Evolutionary conservation across 2,329 filamentous ascomycete genomes (phyloP).

Genomic region (Diaporthe eres): DNA sequence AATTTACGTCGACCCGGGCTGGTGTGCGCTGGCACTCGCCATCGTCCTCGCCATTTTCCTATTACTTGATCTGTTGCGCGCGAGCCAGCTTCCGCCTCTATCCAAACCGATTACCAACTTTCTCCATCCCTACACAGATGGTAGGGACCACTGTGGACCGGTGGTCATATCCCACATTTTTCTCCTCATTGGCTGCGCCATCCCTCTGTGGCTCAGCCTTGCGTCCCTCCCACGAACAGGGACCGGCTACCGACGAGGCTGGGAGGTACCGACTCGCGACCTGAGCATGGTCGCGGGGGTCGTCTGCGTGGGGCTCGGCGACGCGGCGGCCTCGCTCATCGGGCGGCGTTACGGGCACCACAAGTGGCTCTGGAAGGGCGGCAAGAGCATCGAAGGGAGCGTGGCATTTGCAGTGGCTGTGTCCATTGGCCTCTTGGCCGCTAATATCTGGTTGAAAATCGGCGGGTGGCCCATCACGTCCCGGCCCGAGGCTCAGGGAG

Average conservation of each 20-base stretch:
- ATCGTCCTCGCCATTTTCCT: constrained; percentile 88
- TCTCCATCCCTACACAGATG: constrained; percentile 93
- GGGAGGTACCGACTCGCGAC: constrained; percentile 82
- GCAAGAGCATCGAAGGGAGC: constrained; percentile 93
- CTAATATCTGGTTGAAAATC: constrained; percentile 80
- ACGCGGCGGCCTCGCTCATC: constrained; percentile 92
- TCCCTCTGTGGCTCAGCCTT: constrained; percentile 91
- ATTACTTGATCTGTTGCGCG: constrained; percentile 88
- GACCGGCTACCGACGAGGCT: constrained; percentile 72
- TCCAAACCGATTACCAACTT: constrained; percentile 89
- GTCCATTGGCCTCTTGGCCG: constrained; percentile 77
- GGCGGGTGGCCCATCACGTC: constrained; percentile 85
- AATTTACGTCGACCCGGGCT: constrained; percentile 88
- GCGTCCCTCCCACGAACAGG: constrained; percentile 75
- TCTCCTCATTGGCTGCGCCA: constrained; percentile 92
- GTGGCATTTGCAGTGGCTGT: constrained; percentile 87
- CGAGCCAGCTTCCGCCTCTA: constrained; percentile 90
- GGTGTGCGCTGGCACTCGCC: constrained; percentile 82
- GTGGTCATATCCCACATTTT: constrained; percentile 98
- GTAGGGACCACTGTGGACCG: constrained; percentile 90
- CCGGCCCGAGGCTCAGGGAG: constrained; percentile 53
- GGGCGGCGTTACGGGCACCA: constrained; percentile 86
- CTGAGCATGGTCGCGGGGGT: constrained; percentile 93
- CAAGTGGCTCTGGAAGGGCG: constrained; percentile 98
- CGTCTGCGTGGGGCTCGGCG: constrained; percentile 94